These are phyloP conservation scores for Uronychia binucleata DNA, from an alignment of 73 alveolate species.

Conservation along the genomic window DNA sequence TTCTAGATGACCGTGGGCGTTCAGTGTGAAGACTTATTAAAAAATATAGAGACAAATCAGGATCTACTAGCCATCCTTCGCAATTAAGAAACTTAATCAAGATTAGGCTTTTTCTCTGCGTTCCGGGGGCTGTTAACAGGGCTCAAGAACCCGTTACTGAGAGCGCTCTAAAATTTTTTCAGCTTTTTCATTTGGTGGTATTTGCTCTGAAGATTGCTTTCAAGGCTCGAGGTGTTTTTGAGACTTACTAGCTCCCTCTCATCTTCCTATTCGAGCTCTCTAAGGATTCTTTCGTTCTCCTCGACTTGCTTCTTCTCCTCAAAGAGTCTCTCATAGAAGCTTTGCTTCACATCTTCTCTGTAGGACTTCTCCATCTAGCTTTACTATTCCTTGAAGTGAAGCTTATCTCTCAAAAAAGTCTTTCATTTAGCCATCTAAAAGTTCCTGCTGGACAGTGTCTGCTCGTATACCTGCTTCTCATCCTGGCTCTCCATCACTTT, in stretches of 20 bases:
- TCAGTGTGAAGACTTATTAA: too few relatives aligned
- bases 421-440: background rate
- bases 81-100: too few relatives aligned
- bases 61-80: too few relatives aligned
- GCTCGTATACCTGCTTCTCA: background rate
- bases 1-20: too few relatives aligned
- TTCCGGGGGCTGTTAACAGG: background rate
- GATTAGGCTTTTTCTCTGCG: too few relatives aligned
- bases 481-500: background rate
- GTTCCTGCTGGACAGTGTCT: background rate
- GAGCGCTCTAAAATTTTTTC: background rate
- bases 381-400: background rate
- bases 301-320: background rate
- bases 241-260: background rate
- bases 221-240: background rate
- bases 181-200: background rate
- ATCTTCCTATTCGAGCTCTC: background rate
- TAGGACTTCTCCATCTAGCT: background rate
- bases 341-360: background rate
- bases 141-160: background rate
- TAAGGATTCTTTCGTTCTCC: background rate
- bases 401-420: background rate
- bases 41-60: too few relatives aligned
- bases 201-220: too few relatives aligned
- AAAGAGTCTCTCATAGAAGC: background rate